Conservation (phyloP, 352 stramenopile genomes). For the Globisporangium carolinianum region DNA sequence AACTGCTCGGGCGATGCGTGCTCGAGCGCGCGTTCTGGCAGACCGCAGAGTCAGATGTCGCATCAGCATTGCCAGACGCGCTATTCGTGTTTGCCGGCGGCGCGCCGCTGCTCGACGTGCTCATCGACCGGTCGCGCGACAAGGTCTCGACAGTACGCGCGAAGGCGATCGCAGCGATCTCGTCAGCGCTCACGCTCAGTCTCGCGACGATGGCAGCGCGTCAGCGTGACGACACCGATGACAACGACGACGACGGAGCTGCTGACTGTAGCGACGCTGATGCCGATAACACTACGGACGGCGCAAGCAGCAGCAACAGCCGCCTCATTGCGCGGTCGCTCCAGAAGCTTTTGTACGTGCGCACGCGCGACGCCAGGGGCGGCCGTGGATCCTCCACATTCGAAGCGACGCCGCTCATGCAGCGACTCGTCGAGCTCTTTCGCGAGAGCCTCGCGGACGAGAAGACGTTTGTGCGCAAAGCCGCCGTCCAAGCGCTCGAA, state of each 20-base stretch:
- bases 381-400: conserved; percentile 17
- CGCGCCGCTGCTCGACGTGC: conserved; percentile 49
- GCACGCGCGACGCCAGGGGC: conserved; percentile 15
- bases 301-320: conserved; percentile 1
- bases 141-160: conserved; percentile 75
- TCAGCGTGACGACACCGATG: conserved; percentile 9
- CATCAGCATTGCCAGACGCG: conserved; percentile 15
- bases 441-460: conserved; percentile 68
- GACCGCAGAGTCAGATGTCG: conserved; percentile 3
- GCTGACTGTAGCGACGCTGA: not conserved
- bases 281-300: not conserved
- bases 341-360: conserved; percentile 41
- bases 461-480: conserved; percentile 78
- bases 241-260: conserved; percentile 3
- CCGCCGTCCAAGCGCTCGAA: conserved; percentile 72
- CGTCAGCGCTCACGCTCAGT: conserved; percentile 44
- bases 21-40: conserved; percentile 58
- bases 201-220: conserved; percentile 25
- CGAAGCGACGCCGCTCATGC: conserved; percentile 62
- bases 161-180: conserved; percentile 76
- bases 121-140: conserved; percentile 69
- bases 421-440: conserved; percentile 63
- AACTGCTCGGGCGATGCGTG: conserved; percentile 60
- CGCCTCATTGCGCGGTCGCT: conserved; percentile 41
- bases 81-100: conserved; percentile 45